A percentile compares a stretch with the other conserved stretches of the same genome.
These are phyloP conservation scores for Phycomyces blakesleeanus DNA, from an alignment of 192 early-diverging fungal genomes.

Conservation along the genomic window DNA sequence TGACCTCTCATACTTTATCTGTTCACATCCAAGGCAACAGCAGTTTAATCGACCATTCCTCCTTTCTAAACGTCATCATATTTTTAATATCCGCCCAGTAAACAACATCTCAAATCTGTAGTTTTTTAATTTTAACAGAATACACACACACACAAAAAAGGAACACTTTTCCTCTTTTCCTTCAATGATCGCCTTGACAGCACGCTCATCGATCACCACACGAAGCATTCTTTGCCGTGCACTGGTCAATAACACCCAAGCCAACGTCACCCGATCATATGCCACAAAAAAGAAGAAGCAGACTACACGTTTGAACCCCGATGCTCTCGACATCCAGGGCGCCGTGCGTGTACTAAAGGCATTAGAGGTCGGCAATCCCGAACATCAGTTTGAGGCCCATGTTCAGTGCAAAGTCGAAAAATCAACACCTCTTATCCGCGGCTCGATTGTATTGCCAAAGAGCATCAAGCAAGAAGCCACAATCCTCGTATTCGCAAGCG, in stretches of 20 bases:
- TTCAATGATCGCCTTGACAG: no score
- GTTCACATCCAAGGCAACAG: no score
- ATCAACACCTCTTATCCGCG: constrained; percentile 76
- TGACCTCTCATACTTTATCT: no score
- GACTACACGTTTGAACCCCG: constrained; percentile 31
- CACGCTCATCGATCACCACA: constrained; percentile 6
- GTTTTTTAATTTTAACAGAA: no score
- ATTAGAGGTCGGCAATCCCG: constrained; percentile 62
- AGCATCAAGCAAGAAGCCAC: constrained; percentile 54
- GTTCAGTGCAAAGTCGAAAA: constrained; percentile 72
- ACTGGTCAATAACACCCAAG: not conserved
- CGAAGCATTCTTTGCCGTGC: constrained; percentile 2
- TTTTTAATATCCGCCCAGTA: no score
- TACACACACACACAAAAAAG: no score
- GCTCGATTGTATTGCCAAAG: constrained; percentile 70
- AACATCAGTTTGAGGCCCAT: constrained; percentile 62
- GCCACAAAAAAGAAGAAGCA: constrained; percentile 25
- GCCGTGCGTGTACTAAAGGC: constrained; percentile 58
- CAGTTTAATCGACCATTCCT: no score
- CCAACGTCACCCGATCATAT: not conserved
- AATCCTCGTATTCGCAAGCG: constrained; percentile 87
- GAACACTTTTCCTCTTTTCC: no score
- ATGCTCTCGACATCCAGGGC: constrained; percentile 42
- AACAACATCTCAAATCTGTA: no score
- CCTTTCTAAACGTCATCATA: no score